Evolutionary conservation across 805 yeast species (phyloP).

Genomic region (Zygosaccharomyces pseudorouxii): DNA sequence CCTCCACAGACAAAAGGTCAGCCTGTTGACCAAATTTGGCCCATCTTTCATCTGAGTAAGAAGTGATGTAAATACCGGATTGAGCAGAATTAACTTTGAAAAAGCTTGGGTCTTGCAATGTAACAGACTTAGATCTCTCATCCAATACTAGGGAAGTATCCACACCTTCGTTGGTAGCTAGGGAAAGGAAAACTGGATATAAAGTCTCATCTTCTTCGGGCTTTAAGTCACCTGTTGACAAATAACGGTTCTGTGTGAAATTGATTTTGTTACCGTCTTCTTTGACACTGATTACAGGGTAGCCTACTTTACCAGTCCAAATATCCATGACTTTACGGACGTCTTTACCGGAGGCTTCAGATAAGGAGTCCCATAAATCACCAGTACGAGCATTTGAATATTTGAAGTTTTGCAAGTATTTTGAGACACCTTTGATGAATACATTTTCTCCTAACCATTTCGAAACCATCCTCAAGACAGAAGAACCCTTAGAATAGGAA

Average conservation of each 20-base stretch:
- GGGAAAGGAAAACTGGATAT: conserved; percentile 68
- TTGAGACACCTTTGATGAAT: conserved; percentile 74
- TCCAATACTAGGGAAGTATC: conserved; percentile 57
- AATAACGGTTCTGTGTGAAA: conserved; percentile 67
- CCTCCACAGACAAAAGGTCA: conserved; percentile 63
- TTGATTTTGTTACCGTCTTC: conserved; percentile 51
- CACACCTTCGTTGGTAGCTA: conserved; percentile 53
- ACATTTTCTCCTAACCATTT: conserved; percentile 74
- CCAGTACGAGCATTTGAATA: conserved; percentile 74
- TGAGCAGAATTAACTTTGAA: conserved; percentile 70
- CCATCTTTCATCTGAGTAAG: conserved; percentile 67
- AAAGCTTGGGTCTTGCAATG: conserved; percentile 44
- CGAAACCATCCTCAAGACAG: conserved; percentile 72
- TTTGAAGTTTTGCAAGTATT: conserved; percentile 67
- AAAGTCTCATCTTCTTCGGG: conserved; percentile 65
- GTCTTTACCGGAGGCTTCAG: conserved; percentile 66
- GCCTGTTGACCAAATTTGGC: conserved; percentile 55
- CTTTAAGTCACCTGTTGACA: conserved; percentile 72
- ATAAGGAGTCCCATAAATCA: conserved; percentile 71
- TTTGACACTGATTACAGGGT: conserved; percentile 64
- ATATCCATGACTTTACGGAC: conserved; percentile 69
- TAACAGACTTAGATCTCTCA: conserved; percentile 44
- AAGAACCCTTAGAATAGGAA: conserved; percentile 77
- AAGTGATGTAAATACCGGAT: conserved; percentile 71
- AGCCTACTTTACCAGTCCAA: conserved; percentile 79